A percentile compares a stretch with the other conserved stretches of the same genome.
Evolutionary conservation across 2,329 filamentous ascomycete genomes (phyloP).

Genomic region (Diatrype stigma): DNA sequence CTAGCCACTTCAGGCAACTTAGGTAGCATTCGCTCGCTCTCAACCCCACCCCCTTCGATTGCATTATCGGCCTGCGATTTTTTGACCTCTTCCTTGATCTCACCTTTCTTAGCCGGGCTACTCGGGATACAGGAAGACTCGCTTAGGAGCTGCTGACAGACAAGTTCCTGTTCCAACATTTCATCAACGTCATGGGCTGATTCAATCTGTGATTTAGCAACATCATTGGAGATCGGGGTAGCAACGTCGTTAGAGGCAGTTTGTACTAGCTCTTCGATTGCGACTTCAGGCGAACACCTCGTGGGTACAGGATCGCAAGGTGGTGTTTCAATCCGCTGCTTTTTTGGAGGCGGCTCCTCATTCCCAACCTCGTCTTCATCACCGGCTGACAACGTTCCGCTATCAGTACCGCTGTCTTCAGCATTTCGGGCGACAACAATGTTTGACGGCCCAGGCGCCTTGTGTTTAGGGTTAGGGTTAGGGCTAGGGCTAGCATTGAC

Average conservation of each 20-base stretch:
- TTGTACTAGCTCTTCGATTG: slow-evolving; percentile 1
- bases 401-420: slow-evolving; percentile 3
- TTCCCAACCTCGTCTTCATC: slow-evolving; percentile 6
- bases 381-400: slow-evolving; percentile 6
- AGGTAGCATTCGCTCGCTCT: not conserved
- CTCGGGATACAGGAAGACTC: slow-evolving; percentile 5
- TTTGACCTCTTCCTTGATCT: not conserved
- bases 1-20: not conserved
- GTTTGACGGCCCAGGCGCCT: not conserved
- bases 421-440: not conserved
- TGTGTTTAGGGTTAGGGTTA: too few species aligned
- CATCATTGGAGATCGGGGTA: not conserved
- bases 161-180: slow-evolving; percentile 1
- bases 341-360: slow-evolving; percentile 13
- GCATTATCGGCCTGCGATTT: not conserved
- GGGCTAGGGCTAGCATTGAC: too few species aligned
- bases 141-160: slow-evolving; percentile 7
- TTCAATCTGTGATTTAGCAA: not conserved
- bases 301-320: not conserved
- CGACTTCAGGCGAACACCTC: slow-evolving; percentile 7
- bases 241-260: not conserved
- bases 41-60: not conserved
- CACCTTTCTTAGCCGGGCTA: not conserved
- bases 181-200: slow-evolving; percentile 3
- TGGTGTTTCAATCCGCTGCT: slow-evolving; percentile 9